Percentiles rank a stretch among this genome's conserved stretches.
Evolutionary conservation across 2,329 filamentous ascomycete species (phyloP).

Genomic region (Beauveria varroae): DNA sequence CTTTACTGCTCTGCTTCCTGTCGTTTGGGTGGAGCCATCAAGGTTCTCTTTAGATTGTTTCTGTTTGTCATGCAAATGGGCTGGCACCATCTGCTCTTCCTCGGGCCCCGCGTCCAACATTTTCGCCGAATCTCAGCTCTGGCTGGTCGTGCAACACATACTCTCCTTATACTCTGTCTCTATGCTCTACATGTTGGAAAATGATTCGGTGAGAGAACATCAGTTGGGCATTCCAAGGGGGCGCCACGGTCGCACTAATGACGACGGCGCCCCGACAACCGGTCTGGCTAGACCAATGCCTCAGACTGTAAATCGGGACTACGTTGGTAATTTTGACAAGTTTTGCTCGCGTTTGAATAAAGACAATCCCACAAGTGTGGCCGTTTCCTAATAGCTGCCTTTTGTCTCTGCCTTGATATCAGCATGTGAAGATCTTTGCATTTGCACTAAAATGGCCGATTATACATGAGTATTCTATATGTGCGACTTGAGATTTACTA

Average conservation of each 20-base stretch:
- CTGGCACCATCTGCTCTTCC: neutral
- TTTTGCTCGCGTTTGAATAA: neutral
- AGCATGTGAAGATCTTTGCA: neutral
- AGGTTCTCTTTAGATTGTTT: neutral
- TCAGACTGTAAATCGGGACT: neutral
- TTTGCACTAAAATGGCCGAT: neutral
- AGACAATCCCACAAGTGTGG: neutral
- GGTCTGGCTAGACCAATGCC: neutral
- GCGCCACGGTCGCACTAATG: neutral
- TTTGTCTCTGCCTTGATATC: neutral
- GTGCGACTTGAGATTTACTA: too few relatives aligned
- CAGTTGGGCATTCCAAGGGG: neutral
- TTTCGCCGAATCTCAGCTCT: neutral
- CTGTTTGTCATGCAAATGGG: slow-evolving; percentile 1
- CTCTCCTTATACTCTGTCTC: neutral
- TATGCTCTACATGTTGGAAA: neutral
- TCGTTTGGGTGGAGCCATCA: neutral
- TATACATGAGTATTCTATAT: too few relatives aligned
- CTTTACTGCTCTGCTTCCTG: neutral
- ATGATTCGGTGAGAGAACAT: neutral
- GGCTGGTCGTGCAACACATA: neutral
- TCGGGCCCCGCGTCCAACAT: neutral
- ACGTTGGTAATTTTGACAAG: neutral
- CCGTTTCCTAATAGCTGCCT: too few relatives aligned
- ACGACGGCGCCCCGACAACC: neutral